A percentile compares a stretch with the other conserved stretches of the same genome.
Evolutionary conservation across 1,284 basidiomycete genomes (phyloP).

Genomic region (Bjerkandera adusta): DNA sequence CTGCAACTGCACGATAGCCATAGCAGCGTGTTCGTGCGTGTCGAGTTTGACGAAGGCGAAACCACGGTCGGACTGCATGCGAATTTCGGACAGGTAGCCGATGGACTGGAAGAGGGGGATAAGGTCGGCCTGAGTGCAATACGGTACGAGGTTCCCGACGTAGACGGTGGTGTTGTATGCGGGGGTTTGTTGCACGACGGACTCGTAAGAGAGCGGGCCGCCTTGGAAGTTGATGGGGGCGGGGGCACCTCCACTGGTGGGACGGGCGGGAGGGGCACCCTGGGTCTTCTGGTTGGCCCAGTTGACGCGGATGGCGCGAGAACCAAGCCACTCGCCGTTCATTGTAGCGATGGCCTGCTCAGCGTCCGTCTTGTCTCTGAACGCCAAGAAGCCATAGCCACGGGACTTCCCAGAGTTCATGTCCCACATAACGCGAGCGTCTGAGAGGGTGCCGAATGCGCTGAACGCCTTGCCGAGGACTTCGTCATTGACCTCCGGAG

Average conservation of each 20-base stretch:
- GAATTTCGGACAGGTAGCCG: constrained; percentile 96
- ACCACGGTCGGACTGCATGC: constrained; percentile 97
- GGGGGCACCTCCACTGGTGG: constrained; percentile 54
- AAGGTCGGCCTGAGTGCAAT: constrained; percentile 92
- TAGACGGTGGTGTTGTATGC: constrained; percentile 95
- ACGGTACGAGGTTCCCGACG: constrained; percentile 96
- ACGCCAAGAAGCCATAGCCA: constrained; percentile 91
- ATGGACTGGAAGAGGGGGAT: constrained; percentile 96
- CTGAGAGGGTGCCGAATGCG: constrained; percentile 91
- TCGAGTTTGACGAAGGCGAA: constrained; percentile 99
- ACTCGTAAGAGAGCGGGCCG: constrained; percentile 84
- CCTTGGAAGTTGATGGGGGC: constrained; percentile 84
- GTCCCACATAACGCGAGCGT: constrained; percentile 99
- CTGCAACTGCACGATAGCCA: constrained; percentile 94
- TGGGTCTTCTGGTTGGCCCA: constrained; percentile 99
- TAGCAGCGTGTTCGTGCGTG: constrained; percentile 95
- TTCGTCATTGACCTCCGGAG: constrained; percentile 98
- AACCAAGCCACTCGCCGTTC: constrained; percentile 99
- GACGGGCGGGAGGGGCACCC: constrained; percentile 41
- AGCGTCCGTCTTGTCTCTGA: constrained; percentile 95
- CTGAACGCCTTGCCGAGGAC: constrained; percentile 94
- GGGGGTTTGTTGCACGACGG: constrained; percentile 86
- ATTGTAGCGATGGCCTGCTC: constrained; percentile 98
- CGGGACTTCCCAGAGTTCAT: constrained; percentile 98
- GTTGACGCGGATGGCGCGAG: constrained; percentile 96